A percentile compares a stretch with the other conserved stretches of the same genome.
Conservation (phyloP, 305 asterid genomes). For the Striga hermonthica region DNA sequence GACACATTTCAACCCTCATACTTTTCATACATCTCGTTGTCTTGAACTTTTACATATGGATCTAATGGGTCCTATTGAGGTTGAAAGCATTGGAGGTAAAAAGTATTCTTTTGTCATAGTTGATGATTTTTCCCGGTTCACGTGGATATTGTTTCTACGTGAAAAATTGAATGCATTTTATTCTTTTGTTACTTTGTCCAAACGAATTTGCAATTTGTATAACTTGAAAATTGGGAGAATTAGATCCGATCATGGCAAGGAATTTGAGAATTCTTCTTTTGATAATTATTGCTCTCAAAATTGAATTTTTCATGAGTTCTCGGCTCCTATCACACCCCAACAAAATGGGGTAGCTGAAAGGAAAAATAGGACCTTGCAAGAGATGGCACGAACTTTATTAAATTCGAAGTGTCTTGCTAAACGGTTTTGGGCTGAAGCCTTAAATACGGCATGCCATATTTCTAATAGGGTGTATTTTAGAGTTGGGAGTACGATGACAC, state of each 20-base stretch:
- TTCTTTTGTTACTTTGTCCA: not conserved
- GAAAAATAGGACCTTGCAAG: not conserved
- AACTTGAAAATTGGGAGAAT: not conserved
- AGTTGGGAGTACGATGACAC: not conserved
- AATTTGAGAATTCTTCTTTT: not conserved
- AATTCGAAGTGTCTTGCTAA: not conserved
- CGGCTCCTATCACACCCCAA: not conserved
- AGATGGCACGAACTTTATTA: not conserved
- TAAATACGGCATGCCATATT: not conserved
- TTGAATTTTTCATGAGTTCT: not conserved
- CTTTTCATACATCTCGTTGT: not conserved
- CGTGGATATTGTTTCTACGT: not conserved
- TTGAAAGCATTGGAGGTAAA: too few relatives aligned
- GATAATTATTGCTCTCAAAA: not conserved
- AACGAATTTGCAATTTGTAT: not conserved
- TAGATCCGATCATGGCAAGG: not conserved
- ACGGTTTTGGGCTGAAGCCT: not conserved
- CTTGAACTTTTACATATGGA: not conserved
- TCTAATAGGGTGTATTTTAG: not conserved
- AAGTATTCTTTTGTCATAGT: not conserved
- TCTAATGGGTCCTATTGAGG: too few relatives aligned
- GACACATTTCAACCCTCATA: not conserved
- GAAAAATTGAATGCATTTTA: not conserved
- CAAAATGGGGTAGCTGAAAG: not conserved
- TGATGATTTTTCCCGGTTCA: not conserved